These are phyloP conservation scores for Picea abies DNA, from an alignment of 83 land plant species.

Conservation along the genomic window DNA sequence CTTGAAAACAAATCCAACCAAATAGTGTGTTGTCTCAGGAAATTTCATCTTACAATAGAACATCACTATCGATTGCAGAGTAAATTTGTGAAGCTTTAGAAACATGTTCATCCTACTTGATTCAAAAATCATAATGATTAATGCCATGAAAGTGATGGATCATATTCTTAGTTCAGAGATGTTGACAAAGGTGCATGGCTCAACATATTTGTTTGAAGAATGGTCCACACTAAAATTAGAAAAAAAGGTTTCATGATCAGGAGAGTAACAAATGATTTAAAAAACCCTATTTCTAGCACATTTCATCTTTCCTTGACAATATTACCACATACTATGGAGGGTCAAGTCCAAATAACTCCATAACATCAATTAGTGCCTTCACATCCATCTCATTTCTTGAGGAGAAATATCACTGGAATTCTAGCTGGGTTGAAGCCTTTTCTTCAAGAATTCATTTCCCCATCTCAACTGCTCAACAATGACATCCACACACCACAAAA, in stretches of 20 bases:
- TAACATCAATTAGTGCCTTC: slow-evolving; percentile 40
- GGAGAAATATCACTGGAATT: slow-evolving; percentile 56
- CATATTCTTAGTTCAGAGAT: slow-evolving; percentile 25
- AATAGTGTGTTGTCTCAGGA: slow-evolving; percentile 46
- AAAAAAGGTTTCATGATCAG: slow-evolving; percentile 38
- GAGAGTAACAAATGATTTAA: slow-evolving; percentile 35
- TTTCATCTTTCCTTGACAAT: slow-evolving; percentile 60
- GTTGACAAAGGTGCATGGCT: slow-evolving; percentile 46
- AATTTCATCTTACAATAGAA: slow-evolving; percentile 55
- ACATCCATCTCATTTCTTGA: slow-evolving; percentile 47
- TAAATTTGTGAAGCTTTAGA: slow-evolving; percentile 58
- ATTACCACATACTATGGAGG: slow-evolving; percentile 33
- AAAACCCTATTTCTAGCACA: slow-evolving; percentile 41
- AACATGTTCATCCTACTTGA: slow-evolving; percentile 35
- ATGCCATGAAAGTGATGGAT: slow-evolving; percentile 26
- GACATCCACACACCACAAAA: slow-evolving; percentile 90
- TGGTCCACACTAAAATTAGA: slow-evolving; percentile 42
- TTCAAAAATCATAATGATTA: slow-evolving; percentile 49
- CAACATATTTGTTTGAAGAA: slow-evolving; percentile 39
- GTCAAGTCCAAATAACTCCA: slow-evolving; percentile 40
- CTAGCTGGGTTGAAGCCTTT: slow-evolving; percentile 32
- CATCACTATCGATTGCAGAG: slow-evolving; percentile 44
- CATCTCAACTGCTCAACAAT: slow-evolving; percentile 67
- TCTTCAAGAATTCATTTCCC: slow-evolving; percentile 67
- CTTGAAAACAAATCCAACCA: slow-evolving; percentile 30